Conservation (phyloP, 2,329 filamentous ascomycete species). For the Fusarium xylarioides region DNA sequence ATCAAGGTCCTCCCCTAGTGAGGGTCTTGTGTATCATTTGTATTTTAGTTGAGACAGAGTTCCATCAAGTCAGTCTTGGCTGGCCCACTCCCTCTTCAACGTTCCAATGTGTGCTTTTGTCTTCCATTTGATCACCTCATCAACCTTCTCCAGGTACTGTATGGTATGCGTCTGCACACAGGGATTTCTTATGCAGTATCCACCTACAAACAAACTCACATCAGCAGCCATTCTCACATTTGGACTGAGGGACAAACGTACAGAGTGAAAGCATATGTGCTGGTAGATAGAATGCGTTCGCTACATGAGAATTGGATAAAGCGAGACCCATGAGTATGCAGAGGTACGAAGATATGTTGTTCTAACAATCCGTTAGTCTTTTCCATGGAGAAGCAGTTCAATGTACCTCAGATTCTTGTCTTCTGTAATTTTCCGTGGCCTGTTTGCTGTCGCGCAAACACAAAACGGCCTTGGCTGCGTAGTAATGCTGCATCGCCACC, state of each 20-base stretch:
- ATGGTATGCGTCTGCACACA: neutral
- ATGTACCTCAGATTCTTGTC: neutral
- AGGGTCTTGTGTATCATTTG: too few species aligned
- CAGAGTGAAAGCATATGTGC: slow-evolving; percentile 9
- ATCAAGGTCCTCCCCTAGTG: too few species aligned
- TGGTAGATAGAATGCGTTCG: slow-evolving; percentile 1
- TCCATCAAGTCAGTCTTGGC: neutral
- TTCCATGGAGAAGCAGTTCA: fast-evolving
- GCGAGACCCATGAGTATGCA: slow-evolving; percentile 2
- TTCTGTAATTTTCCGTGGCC: fast-evolving
- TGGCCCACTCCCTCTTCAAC: neutral
- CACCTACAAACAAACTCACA: neutral
- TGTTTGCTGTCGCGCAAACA: neutral
- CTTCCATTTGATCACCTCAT: neutral
- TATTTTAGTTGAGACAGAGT: too few species aligned
- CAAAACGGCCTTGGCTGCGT: neutral
- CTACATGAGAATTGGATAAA: neutral
- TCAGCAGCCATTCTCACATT: fast-evolving
- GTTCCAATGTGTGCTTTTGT: neutral
- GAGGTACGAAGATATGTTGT: neutral
- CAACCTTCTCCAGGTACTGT: neutral
- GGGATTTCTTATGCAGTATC: neutral
- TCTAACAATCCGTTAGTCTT: neutral
- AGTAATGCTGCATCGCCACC: slow-evolving; percentile 9
- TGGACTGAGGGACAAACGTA: fast-evolving